Base-by-base conservation (phyloP, 192 early-diverging fungal genomes). In the Irineochytrium annulatum region DNA sequence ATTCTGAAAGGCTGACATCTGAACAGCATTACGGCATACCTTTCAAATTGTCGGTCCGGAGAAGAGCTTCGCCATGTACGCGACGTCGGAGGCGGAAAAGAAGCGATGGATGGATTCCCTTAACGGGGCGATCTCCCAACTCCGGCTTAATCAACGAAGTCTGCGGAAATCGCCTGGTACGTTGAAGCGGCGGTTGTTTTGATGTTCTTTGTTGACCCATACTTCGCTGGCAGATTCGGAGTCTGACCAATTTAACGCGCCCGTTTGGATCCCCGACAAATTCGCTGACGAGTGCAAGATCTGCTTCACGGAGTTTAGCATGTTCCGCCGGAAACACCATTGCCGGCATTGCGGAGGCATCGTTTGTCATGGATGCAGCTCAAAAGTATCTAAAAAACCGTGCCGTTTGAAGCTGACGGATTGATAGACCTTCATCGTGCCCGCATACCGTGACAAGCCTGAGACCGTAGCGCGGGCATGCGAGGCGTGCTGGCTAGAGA, bases 41-140 rank as follows among this genome's bases (percentile, higher is more conserved):
- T 89, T 92, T 65, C 88, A 88, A 19, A 85, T 92, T 59, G 81
- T 89, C 45, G 88, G 86, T 55, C 75, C 81, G 29, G 88, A 90
- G 49, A 90, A 92, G 64, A 88, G 86, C 2, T 92, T 90, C 52
- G 85, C 86, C 24, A 79, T 90, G 20, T 92, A 90, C 73, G 60
- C 83, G 6, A 73, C 65, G 6, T 75, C 30, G 27, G 14, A 19
- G 55, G 54, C 65, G 22, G 79, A 80, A 32, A 89, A 89, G 62
- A 63, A 71, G 17, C 71, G 63, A 17, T 92, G 90, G 87, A 76
- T 92, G 39, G 55, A 62, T 3, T 82, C 80, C 30, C 81, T 90
- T 46, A 62, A 75, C 34, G 62, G 43, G 1, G 81, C 87, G 0
- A 85, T 86, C 14, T 46, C 73, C 0, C 81, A 83, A 49, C 77